These are phyloP conservation scores for Ogataea angusta DNA, from an alignment of 805 yeast species.

Conservation along the genomic window DNA sequence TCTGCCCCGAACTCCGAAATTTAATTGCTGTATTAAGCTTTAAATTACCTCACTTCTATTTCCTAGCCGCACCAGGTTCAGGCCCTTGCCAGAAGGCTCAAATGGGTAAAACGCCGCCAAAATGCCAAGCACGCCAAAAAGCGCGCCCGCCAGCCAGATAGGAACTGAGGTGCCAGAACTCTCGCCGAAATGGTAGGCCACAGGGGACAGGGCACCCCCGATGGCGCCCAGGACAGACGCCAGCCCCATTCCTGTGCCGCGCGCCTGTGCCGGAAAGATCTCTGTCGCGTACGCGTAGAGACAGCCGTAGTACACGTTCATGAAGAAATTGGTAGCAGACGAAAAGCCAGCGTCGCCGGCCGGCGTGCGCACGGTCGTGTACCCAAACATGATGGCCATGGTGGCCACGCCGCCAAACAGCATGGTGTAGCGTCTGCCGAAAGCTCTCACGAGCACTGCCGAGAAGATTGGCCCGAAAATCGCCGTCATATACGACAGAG, in stretches of 20 bases:
- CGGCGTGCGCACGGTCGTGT: slow-evolving; percentile 52
- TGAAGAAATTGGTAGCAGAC: slow-evolving; percentile 33
- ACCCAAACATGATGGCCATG: slow-evolving; percentile 52
- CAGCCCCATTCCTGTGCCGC: slow-evolving; percentile 55
- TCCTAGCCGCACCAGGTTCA: background rate
- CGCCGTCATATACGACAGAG: slow-evolving; percentile 39
- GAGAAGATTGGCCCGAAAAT: slow-evolving; percentile 33
- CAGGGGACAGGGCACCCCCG: slow-evolving; percentile 50
- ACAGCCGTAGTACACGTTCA: slow-evolving; percentile 49
- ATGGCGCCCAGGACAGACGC: slow-evolving; percentile 48
- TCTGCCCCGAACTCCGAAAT: background rate
- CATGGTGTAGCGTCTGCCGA: slow-evolving; percentile 53
- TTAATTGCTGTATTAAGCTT: background rate
- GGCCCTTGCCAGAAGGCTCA: background rate
- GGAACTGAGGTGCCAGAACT: slow-evolving; percentile 2
- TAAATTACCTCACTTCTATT: background rate
- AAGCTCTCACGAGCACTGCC: background rate
- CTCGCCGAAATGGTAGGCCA: slow-evolving; percentile 40
- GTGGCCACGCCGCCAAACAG: slow-evolving; percentile 45
- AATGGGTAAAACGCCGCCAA: background rate
- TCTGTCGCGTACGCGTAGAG: slow-evolving; percentile 62
- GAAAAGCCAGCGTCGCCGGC: slow-evolving; percentile 43
- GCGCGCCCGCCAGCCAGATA: background rate
- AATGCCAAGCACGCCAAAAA: background rate
- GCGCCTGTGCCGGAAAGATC: slow-evolving; percentile 43